Evolutionary conservation across 23 red algal genomes (phyloP).

Genomic region (Cyanidiococcus yangmingshanensis): DNA sequence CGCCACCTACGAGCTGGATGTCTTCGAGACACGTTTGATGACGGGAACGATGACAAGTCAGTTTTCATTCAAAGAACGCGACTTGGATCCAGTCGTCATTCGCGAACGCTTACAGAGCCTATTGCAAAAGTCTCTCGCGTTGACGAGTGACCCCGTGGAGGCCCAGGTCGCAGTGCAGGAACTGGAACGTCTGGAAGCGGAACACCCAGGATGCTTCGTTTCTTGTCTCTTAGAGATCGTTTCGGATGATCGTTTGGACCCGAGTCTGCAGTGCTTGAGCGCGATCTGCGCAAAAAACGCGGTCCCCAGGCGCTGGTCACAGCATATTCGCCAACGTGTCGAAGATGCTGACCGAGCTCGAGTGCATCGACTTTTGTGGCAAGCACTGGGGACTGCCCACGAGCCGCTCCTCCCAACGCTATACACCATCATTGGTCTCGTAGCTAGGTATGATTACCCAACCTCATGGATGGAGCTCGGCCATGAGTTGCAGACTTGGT

Average conservation of each 20-base stretch:
- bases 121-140: neutral
- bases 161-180: neutral
- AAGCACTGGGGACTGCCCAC: neutral
- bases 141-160: neutral
- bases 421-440: neutral
- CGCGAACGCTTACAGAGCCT: neutral
- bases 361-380: neutral
- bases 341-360: neutral
- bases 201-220: neutral
- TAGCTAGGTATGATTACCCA: neutral
- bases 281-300: constrained; percentile 16
- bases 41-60: too few species aligned
- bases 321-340: neutral
- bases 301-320: neutral
- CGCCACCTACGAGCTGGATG: too few species aligned
- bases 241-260: neutral
- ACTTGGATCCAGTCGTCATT: too few species aligned
- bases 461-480: neutral
- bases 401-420: neutral
- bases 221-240: neutral
- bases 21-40: too few species aligned
- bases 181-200: neutral
- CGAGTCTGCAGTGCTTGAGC: neutral
- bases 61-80: too few species aligned
- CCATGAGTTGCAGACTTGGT: neutral